These are phyloP conservation scores for Candida ortonii DNA, from an alignment of 805 yeast genomes.

Conservation along the genomic window DNA sequence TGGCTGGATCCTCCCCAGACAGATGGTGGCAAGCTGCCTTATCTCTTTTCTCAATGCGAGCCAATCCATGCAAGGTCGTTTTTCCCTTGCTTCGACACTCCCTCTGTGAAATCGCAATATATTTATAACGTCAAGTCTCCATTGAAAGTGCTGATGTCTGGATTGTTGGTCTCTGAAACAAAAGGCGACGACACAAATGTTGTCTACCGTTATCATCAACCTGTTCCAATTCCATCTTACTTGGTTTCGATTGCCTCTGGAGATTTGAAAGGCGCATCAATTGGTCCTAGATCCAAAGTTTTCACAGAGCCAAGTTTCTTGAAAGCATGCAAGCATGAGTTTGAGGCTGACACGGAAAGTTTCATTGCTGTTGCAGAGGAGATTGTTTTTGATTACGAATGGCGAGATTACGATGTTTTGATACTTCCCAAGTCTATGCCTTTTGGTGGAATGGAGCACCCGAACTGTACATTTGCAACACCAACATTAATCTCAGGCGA, in stretches of 20 bases:
- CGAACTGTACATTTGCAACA: conserved; percentile 86
- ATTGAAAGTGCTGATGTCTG: conserved; percentile 72
- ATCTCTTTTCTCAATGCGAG: conserved; percentile 85
- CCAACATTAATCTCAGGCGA: conserved; percentile 86
- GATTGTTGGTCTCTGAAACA: conserved; percentile 31
- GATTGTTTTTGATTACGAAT: conserved; percentile 74
- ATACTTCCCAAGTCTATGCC: conserved; percentile 77
- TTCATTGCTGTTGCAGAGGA: conserved; percentile 77
- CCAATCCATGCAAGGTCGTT: conserved; percentile 87
- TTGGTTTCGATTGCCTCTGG: conserved; percentile 85
- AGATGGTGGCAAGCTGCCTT: conserved; percentile 65
- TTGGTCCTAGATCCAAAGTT: conserved; percentile 86
- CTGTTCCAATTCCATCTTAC: conserved; percentile 83
- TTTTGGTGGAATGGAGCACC: conserved; percentile 95
- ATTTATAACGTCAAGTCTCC: conserved; percentile 58
- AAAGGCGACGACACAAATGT: conserved; percentile 34
- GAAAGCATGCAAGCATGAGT: conserved; percentile 71
- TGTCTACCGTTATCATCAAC: conserved; percentile 58
- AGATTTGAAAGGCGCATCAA: conserved; percentile 58
- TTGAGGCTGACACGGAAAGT: conserved; percentile 74
- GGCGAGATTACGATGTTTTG: conserved; percentile 79
- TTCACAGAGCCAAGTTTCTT: conserved; percentile 73
- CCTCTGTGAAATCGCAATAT: conserved; percentile 71
- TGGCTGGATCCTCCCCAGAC: conserved; percentile 77
- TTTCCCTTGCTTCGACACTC: conserved; percentile 90